Evolutionary conservation across 345 rosid species (phyloP).

Genomic region (Rhodomyrtus tomentosa): DNA sequence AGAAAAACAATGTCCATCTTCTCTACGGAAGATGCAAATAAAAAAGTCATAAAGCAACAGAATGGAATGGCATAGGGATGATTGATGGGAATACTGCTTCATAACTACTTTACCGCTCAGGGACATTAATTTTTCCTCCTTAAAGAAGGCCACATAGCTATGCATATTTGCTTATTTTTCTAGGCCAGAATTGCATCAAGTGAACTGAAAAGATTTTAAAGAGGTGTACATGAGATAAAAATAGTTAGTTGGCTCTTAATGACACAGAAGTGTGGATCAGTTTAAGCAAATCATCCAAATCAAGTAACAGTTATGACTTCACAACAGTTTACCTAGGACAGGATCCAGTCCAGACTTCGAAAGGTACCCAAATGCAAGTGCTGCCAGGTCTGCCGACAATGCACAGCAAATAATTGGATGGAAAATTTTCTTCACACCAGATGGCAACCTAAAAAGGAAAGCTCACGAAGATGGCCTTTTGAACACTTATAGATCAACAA

Average conservation of each 20-base stretch:
- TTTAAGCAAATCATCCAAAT: background rate
- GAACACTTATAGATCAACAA: background rate
- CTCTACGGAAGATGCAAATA: background rate
- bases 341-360: slow-evolving; percentile 76
- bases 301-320: background rate
- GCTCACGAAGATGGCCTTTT: background rate
- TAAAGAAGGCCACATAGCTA: background rate
- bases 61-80: background rate
- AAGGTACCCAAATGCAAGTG: slow-evolving; percentile 69
- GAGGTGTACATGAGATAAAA: background rate
- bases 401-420: slow-evolving; percentile 89
- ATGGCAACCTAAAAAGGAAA: slow-evolving; percentile 52
- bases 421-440: slow-evolving; percentile 55
- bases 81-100: background rate
- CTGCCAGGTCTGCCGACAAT: slow-evolving; percentile 73
- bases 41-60: background rate
- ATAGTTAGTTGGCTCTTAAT: background rate
- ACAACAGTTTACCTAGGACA: slow-evolving; percentile 47
- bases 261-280: background rate
- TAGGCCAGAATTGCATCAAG: background rate
- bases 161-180: background rate
- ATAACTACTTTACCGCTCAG: background rate
- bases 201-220: background rate
- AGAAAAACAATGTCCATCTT: background rate
- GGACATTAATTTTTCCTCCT: background rate